These are phyloP conservation scores for Exophiala dermatitidis DNA, from an alignment of 2,329 filamentous ascomycete species.

Conservation along the genomic window DNA sequence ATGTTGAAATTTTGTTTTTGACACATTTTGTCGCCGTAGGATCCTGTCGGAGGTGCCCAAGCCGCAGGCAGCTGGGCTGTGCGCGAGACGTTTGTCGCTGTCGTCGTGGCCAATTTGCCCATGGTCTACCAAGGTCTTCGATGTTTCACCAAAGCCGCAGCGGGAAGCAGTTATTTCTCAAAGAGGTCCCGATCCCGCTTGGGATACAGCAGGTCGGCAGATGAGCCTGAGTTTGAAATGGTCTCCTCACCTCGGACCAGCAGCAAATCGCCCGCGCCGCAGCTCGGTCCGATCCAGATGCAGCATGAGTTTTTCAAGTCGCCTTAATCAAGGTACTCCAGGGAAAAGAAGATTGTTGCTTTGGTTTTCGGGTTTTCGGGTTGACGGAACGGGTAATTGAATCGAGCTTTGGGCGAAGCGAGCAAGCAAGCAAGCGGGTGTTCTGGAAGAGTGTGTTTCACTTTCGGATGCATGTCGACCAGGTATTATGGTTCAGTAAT, in stretches of 20 bases:
- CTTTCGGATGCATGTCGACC: too few relatives aligned
- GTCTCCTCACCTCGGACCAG: not conserved
- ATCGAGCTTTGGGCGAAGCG: too few relatives aligned
- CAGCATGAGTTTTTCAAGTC: not conserved
- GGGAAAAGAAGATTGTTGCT: too few relatives aligned
- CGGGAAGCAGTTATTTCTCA: slow-evolving; percentile 1
- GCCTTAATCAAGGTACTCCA: too few relatives aligned
- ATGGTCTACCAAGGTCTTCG: slow-evolving; percentile 35
- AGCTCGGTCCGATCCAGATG: not conserved
- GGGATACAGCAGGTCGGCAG: slow-evolving; percentile 11
- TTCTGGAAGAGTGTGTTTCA: too few relatives aligned
- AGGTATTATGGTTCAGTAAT: too few relatives aligned
- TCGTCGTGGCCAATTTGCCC: slow-evolving; percentile 39
- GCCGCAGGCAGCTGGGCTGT: slow-evolving; percentile 41
- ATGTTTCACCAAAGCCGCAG: not conserved
- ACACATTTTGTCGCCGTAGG: slow-evolving; percentile 19
- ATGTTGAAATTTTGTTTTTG: not conserved
- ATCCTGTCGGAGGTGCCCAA: slow-evolving; percentile 35
- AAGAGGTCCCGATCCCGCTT: slow-evolving; percentile 1
- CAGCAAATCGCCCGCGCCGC: not conserved
- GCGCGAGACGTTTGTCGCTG: slow-evolving; percentile 42
- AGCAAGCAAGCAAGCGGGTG: too few relatives aligned
- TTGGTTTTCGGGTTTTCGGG: too few relatives aligned
- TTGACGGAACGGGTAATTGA: too few relatives aligned
- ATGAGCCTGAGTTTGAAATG: slow-evolving; percentile 8